Conservation (phyloP, 116 monocot species). For the Iris pallida region DNA sequence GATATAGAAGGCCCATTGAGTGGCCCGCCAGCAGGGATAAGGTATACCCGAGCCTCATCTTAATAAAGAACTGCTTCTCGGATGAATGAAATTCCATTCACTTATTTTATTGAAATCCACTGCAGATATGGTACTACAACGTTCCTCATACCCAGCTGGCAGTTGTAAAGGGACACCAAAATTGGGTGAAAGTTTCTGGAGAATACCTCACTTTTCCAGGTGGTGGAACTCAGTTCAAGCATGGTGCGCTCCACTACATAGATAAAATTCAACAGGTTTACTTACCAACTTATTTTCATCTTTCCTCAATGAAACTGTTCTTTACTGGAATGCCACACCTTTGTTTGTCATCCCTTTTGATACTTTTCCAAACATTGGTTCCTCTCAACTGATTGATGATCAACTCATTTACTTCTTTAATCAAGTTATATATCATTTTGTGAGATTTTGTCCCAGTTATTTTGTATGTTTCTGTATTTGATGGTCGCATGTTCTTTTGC, state of each 20-base stretch:
- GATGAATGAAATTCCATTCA: background rate
- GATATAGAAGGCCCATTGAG: conserved; percentile 60
- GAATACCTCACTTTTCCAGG: conserved; percentile 94
- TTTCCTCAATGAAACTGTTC: background rate
- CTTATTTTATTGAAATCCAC: conserved; percentile 8
- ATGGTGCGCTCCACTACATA: conserved; percentile 87
- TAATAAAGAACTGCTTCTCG: background rate
- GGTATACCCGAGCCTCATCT: conserved; percentile 20
- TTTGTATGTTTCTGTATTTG: too few relatives aligned
- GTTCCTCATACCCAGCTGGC: conserved; percentile 87
- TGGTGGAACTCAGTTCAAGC: conserved; percentile 90
- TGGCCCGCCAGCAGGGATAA: conserved; percentile 91
- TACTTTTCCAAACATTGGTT: background rate
- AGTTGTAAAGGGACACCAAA: conserved; percentile 80
- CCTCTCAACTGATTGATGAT: too few relatives aligned
- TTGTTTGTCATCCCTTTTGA: background rate
- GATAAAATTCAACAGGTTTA: conserved; percentile 79
- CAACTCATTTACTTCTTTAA: too few relatives aligned
- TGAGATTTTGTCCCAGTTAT: too few relatives aligned
- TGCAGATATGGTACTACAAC: conserved; percentile 96
- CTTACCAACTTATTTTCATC: background rate
- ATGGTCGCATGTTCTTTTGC: too few relatives aligned
- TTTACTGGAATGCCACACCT: background rate
- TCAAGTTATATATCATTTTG: too few relatives aligned
- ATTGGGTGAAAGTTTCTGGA: conserved; percentile 93